These are phyloP conservation scores for Codiaeum variegatum DNA, from an alignment of 441 rosid species.

Conservation along the genomic window DNA sequence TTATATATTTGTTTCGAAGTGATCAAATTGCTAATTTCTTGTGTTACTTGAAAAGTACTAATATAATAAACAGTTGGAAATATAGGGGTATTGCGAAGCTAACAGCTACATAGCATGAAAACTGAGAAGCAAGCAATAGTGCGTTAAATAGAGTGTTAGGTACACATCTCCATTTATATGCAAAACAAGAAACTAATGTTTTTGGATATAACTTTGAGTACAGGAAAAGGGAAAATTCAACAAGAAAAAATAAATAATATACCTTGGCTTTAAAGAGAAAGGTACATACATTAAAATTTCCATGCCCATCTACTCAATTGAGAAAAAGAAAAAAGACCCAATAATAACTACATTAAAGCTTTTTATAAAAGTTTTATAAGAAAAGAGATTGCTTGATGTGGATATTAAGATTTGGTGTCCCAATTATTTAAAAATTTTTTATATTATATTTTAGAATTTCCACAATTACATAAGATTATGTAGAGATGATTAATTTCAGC, in stretches of 20 bases:
- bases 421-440: neutral
- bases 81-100: conserved; percentile 4
- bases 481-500: neutral
- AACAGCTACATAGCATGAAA: conserved; percentile 1
- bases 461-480: neutral
- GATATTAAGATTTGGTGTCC: conserved; percentile 20
- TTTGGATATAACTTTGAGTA: conserved; percentile 36
- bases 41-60: neutral
- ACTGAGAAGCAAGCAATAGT: conserved; percentile 13
- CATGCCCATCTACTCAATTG: conserved; percentile 20
- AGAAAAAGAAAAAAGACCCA: neutral
- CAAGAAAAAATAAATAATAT: conserved; percentile 21
- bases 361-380: conserved; percentile 16
- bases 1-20: too few species aligned
- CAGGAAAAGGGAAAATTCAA: conserved; percentile 34
- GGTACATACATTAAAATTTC: conserved; percentile 19
- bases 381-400: conserved; percentile 29
- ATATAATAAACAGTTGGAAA: neutral
- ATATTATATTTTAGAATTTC: conserved; percentile 8
- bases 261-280: conserved; percentile 53
- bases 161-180: conserved; percentile 19
- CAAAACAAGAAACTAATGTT: conserved; percentile 25
- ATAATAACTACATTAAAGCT: neutral
- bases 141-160: conserved; percentile 22
- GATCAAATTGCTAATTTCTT: neutral